phyloP scores from a whole-genome alignment of 2,329 filamentous ascomycete genomes.

The Thermothelomyces thermophilus region DNA sequence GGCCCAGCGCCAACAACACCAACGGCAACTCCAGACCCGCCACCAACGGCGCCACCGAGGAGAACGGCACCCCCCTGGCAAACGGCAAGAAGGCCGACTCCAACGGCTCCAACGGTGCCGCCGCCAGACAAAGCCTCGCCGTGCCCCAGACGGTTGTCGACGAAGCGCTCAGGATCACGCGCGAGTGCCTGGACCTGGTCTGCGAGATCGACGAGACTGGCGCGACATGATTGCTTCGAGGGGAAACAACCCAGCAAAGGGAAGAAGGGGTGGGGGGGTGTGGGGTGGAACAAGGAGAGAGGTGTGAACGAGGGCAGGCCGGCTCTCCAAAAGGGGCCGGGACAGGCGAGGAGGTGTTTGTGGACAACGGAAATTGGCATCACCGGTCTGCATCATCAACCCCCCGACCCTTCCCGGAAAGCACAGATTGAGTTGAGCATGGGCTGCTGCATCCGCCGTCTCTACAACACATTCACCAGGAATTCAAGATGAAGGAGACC shows the following conservation, averaged over 20 bases:
- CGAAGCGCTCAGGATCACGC: conserved; percentile 53
- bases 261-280: neutral
- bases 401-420: too few relatives aligned
- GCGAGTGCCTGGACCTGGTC: conserved; percentile 51
- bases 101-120: neutral
- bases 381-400: too few relatives aligned
- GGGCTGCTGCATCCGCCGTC: too few relatives aligned
- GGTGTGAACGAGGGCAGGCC: too few relatives aligned
- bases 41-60: conserved; percentile 23
- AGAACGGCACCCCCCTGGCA: conserved; percentile 24
- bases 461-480: too few relatives aligned
- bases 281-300: too few relatives aligned
- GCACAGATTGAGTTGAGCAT: too few relatives aligned
- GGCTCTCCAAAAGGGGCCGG: too few relatives aligned
- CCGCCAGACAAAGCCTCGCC: conserved; percentile 39
- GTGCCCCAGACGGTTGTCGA: conserved; percentile 54
- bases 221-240: neutral
- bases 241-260: neutral
- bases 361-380: too few relatives aligned
- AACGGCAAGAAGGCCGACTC: conserved; percentile 29
- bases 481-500: too few relatives aligned
- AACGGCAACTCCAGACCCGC: conserved; percentile 26
- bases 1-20: conserved; percentile 32
- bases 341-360: too few relatives aligned
- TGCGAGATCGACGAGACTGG: conserved; percentile 32